Conservation (phyloP, 345 rosid genomes). For the Microcos paniculata region DNA sequence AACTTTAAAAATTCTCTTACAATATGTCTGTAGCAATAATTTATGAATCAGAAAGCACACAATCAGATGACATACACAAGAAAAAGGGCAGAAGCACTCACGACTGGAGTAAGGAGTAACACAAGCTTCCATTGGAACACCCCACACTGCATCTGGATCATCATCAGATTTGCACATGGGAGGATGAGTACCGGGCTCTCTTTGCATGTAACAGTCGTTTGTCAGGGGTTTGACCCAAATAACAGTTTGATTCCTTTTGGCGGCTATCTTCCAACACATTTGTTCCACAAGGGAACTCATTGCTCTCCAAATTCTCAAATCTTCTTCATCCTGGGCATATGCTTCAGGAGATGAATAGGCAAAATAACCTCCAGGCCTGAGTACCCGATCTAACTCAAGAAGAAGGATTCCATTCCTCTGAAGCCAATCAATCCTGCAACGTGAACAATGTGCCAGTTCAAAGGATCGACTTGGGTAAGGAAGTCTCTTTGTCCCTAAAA, state of each 20-base stretch:
- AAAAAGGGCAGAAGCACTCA: constrained; percentile 38
- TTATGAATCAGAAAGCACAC: background rate
- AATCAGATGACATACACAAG: background rate
- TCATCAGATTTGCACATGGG: constrained; percentile 85
- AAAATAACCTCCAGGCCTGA: constrained; percentile 98
- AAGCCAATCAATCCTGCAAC: constrained; percentile 98
- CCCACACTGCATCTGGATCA: constrained; percentile 89
- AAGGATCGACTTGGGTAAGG: constrained; percentile 99
- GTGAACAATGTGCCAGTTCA: constrained; percentile 94
- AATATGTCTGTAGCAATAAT: background rate
- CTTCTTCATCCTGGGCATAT: constrained; percentile 95
- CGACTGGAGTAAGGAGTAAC: constrained; percentile 82
- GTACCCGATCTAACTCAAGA: constrained; percentile 91
- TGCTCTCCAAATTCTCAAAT: constrained; percentile 84
- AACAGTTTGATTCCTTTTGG: constrained; percentile 88
- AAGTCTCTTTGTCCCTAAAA: constrained; percentile 88
- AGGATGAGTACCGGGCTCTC: constrained; percentile 82
- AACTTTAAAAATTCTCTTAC: background rate
- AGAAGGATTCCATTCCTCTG: constrained; percentile 97
- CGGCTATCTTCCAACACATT: constrained; percentile 95
- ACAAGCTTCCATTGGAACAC: constrained; percentile 90
- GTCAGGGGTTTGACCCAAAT: constrained; percentile 92
- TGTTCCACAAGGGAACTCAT: constrained; percentile 86
- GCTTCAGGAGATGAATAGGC: constrained; percentile 99
- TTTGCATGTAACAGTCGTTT: constrained; percentile 79